Conservation (phyloP, 441 rosid species). For the Eutrema salsugineum region DNA sequence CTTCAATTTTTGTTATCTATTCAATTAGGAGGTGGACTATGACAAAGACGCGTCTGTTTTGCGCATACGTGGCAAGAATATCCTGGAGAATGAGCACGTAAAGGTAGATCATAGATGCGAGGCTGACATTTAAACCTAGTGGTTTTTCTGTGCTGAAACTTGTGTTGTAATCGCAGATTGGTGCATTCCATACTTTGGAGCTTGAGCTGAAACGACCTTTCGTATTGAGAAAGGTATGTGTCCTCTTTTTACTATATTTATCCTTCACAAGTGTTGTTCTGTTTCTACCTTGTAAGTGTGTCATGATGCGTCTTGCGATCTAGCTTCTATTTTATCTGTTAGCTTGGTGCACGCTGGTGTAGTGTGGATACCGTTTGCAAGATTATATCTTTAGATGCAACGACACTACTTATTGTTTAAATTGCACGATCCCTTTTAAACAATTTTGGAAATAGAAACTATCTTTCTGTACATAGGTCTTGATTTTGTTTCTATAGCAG, state of each 20-base stretch:
- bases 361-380: neutral
- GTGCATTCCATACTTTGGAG: constrained; percentile 91
- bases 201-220: constrained; percentile 81
- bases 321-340: neutral
- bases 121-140: neutral
- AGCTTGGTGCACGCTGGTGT: neutral
- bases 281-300: neutral
- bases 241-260: neutral
- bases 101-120: constrained; percentile 61
- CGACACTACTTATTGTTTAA: neutral
- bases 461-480: neutral
- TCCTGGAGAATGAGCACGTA: constrained; percentile 79
- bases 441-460: neutral
- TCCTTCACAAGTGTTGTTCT: neutral
- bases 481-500: neutral
- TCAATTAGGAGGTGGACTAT: constrained; percentile 61
- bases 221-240: constrained; percentile 79
- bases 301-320: neutral
- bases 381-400: neutral
- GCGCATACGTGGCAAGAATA: constrained; percentile 93
- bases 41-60: constrained; percentile 75
- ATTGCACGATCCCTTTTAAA: neutral
- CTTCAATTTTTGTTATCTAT: neutral
- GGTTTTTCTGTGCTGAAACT: neutral
- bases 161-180: constrained; percentile 58